These are phyloP conservation scores for Dillenia suffruticosa DNA, from an alignment of 164 flowering plant genomes.

Conservation along the genomic window DNA sequence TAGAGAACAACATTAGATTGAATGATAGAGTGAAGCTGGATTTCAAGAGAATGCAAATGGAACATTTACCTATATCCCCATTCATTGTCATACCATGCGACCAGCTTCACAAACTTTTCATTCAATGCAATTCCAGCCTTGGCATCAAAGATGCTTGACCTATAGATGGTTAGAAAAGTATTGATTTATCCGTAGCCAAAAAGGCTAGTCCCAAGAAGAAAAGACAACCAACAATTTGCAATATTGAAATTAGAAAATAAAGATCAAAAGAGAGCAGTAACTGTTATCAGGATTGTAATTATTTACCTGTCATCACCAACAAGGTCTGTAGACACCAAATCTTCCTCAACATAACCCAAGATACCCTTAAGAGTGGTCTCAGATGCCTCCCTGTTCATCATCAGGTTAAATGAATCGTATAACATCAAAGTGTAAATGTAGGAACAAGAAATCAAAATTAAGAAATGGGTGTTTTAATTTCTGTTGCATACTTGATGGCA, in stretches of 20 bases:
- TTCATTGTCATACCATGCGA: conserved; percentile 94
- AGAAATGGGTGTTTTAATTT: neutral
- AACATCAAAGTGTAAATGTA: neutral
- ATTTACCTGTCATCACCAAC: conserved; percentile 79
- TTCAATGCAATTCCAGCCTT: conserved; percentile 95
- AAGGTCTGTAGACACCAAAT: conserved; percentile 89
- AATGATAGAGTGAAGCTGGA: too few species aligned
- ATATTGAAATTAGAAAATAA: neutral
- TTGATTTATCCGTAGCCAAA: neutral
- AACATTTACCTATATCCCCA: conserved; percentile 79
- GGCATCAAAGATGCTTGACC: conserved; percentile 97
- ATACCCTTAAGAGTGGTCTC: conserved; percentile 86
- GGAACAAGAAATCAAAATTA: too few species aligned
- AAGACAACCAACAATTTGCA: neutral
- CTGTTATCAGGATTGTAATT: neutral
- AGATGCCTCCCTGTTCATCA: conserved; percentile 56
- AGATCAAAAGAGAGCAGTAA: neutral
- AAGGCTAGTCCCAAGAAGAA: neutral
- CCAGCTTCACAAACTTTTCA: conserved; percentile 69
- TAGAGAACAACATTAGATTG: neutral
- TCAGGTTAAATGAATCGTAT: neutral
- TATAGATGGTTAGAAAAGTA: conserved; percentile 11
- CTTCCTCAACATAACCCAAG: conserved; percentile 87
- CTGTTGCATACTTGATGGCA: conserved; percentile 46
- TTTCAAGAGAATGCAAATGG: neutral